Evolutionary conservation across 257 asterid genomes (phyloP), one percentile per base, ranked within the genome.

Genomic region (Linderniella brevidens): DNA sequence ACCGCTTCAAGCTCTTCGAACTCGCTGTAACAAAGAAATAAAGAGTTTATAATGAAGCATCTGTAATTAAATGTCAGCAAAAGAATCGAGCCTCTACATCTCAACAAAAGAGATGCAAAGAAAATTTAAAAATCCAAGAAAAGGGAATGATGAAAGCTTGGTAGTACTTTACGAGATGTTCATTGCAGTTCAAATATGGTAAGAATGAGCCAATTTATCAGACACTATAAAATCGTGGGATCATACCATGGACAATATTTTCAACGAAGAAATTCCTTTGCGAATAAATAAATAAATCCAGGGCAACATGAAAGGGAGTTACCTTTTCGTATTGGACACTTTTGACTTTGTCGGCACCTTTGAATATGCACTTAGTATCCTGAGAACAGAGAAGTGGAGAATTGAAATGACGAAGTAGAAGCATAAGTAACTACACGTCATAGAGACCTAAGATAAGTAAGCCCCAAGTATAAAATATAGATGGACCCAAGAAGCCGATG

Each of bases 1-100:
- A 87, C 93, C 58, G 95, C 94, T 75, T 82, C 97, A 56, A 82
- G 80, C 66, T 87, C 97, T 70, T 82, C 93, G 19, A 77, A 87
- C 56, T 79, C 88, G 64, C 95, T 87, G 73, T 18, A 43, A 67
- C 41, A 15, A 47, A 68, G 46, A 41, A 43, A 47, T 45, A 38
- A 39, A 41, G 4, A 39, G 20, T 18, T 35, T 37, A 48, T 29
- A 40, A 8, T 17, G 50, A 13, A 43, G 9, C 48, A 13, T 13
- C 4, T 13, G 1, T 18, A 43, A 18, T 8, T 39, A n/a, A n/a
- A n/a, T n/a, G n/a, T 39, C 14, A 3, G 8, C 5, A 8, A 43
- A 15, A 43, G 48, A 16, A 11, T 12, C 18, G 1, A 18, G 18
- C 9, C 32, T 25, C 6, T 25, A 25, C 32, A 25, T 25, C 32